Conservation (phyloP, 441 rosid genomes). For the Hura crepitans region DNA sequence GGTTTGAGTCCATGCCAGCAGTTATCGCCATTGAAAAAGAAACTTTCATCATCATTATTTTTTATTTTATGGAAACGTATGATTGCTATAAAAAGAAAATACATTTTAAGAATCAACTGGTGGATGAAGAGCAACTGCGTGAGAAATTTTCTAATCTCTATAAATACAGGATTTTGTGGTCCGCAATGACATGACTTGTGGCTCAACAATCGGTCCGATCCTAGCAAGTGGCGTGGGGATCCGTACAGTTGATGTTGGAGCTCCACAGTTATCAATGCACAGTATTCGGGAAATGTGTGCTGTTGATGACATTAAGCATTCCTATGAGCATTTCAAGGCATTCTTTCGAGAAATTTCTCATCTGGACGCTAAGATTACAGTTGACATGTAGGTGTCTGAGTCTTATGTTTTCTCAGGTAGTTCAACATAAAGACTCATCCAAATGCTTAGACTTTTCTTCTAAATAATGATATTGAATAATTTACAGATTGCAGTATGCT, state of each 20-base stretch:
- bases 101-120: not conserved
- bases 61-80: not conserved
- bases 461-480: constrained; percentile 5
- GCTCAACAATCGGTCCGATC: constrained; percentile 96
- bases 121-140: constrained; percentile 1
- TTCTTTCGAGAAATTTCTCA: constrained; percentile 60
- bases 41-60: not conserved
- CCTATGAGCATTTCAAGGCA: constrained; percentile 90
- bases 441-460: not conserved
- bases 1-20: not conserved
- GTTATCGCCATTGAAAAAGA: not conserved
- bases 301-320: constrained; percentile 71
- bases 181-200: constrained; percentile 90
- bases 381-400: constrained; percentile 45
- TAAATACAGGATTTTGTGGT: constrained; percentile 83
- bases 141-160: constrained; percentile 8
- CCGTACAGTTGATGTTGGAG: constrained; percentile 93
- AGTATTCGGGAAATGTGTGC: constrained; percentile 98
- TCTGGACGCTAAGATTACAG: constrained; percentile 61
- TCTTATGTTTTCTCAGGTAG: not conserved
- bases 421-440: not conserved
- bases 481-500: not conserved
- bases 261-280: constrained; percentile 95
- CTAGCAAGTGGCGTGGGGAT: constrained; percentile 91
- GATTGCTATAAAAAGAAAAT: not conserved